phyloP scores from a whole-genome alignment of 1,139 yeast genomes.

The Yamadazyma triangularis region DNA sequence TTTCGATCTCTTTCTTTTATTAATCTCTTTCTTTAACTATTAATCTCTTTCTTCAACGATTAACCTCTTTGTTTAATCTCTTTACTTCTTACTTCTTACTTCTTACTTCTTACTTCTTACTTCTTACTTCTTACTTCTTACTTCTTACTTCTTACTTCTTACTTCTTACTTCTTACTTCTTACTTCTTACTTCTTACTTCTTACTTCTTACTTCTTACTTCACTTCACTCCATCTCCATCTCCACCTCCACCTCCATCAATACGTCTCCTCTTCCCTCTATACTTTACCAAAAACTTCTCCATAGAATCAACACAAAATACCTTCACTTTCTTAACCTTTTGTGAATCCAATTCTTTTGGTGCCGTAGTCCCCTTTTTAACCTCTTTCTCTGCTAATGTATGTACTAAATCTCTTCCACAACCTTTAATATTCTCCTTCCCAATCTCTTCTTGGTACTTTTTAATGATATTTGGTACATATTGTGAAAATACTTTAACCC shows the following conservation, averaged over 20 bases:
- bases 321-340: conserved; percentile 65
- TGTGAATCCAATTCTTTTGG: conserved; percentile 59
- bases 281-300: conserved; percentile 61
- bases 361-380: conserved; percentile 43
- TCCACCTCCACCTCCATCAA: too few relatives aligned
- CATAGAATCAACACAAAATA: conserved; percentile 66
- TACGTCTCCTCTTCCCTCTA: conserved; percentile 34
- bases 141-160: background rate
- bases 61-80: background rate
- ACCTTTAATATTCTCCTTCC: conserved; percentile 67
- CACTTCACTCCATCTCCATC: too few relatives aligned
- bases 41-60: too few relatives aligned
- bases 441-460: conserved; percentile 60
- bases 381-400: conserved; percentile 60
- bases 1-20: too few relatives aligned
- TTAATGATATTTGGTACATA: conserved; percentile 77
- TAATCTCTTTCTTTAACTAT: too few relatives aligned
- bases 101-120: conserved; percentile 4
- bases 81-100: conserved; percentile 2
- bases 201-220: too few relatives aligned
- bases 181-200: conserved; percentile 4
- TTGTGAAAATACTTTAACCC: conserved; percentile 66
- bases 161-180: background rate
- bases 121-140: conserved; percentile 2
- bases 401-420: conserved; percentile 78